These are phyloP conservation scores for Fusarium sambucinum DNA, from an alignment of 2,329 filamentous ascomycete species.

Conservation along the genomic window DNA sequence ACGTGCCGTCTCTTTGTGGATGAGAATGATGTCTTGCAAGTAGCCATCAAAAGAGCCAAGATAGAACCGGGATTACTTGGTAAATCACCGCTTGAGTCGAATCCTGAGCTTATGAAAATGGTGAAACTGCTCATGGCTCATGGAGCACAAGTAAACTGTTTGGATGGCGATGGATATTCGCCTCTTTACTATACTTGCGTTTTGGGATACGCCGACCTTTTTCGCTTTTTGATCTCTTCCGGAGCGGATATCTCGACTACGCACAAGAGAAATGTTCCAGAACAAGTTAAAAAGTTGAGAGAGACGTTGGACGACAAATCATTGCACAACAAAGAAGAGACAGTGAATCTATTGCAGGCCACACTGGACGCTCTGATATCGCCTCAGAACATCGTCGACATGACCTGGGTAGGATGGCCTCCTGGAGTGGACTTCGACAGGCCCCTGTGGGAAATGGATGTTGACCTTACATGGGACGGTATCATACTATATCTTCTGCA, in stretches of 20 bases:
- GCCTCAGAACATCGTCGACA: conserved; percentile 5
- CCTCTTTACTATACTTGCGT: conserved; percentile 18
- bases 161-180: conserved; percentile 11
- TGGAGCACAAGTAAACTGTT: neutral
- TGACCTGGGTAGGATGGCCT: conserved; percentile 24
- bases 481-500: conserved; percentile 5
- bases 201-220: conserved; percentile 16
- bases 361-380: conserved; percentile 25
- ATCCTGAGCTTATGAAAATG: conserved; percentile 13
- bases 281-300: neutral
- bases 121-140: conserved; percentile 16
- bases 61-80: neutral
- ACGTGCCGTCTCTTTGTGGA: neutral
- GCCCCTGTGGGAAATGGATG: conserved; percentile 1
- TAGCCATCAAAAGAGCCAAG: neutral
- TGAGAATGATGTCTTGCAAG: conserved; percentile 15
- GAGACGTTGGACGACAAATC: neutral
- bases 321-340: neutral
- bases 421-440: conserved; percentile 7
- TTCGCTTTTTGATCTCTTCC: neutral
- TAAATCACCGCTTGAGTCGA: neutral
- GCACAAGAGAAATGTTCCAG: neutral
- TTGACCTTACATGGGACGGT: conserved; percentile 6
- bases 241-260: neutral
- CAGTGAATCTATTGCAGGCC: conserved; percentile 7